These are phyloP conservation scores for Phytophthora parvispora DNA, from an alignment of 352 stramenopile genomes.

Conservation along the genomic window DNA sequence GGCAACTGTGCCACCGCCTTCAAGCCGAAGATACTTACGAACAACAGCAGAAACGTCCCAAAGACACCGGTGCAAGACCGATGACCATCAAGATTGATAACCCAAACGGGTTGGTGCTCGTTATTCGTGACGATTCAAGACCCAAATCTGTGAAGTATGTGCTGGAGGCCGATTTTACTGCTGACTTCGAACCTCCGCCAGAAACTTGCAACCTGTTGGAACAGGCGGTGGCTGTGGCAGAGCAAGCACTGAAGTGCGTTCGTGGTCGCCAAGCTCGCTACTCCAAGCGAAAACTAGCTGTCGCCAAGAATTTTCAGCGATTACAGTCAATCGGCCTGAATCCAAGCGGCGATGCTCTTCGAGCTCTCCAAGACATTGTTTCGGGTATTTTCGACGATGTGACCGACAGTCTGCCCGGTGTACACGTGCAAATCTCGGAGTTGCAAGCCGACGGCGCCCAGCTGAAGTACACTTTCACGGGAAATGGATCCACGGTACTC, in stretches of 20 bases:
- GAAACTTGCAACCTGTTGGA: slow-evolving; percentile 36
- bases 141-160: slow-evolving; percentile 41
- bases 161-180: slow-evolving; percentile 53
- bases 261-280: slow-evolving; percentile 57
- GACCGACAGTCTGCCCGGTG: slow-evolving; percentile 55
- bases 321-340: slow-evolving; percentile 59
- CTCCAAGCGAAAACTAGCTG: slow-evolving; percentile 27
- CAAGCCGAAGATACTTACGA: slow-evolving; percentile 6
- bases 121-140: slow-evolving; percentile 39
- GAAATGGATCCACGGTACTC: slow-evolving; percentile 46
- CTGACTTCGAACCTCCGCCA: slow-evolving; percentile 21
- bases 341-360: slow-evolving; percentile 62
- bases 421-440: slow-evolving; percentile 65
- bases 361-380: slow-evolving; percentile 56
- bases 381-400: slow-evolving; percentile 58
- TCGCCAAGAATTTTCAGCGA: slow-evolving; percentile 14
- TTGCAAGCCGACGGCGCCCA: slow-evolving; percentile 54
- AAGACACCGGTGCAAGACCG: too few species aligned
- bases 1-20: slow-evolving; percentile 22
- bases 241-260: slow-evolving; percentile 57
- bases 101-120: slow-evolving; percentile 43
- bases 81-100: slow-evolving; percentile 25
- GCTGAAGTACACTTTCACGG: slow-evolving; percentile 64
- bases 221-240: slow-evolving; percentile 43
- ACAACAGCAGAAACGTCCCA: neutral